Percentiles rank a stretch among this genome's conserved stretches.
Evolutionary conservation across 2,329 filamentous ascomycete genomes (phyloP).

Genomic region (Phaeosphaeriaceae sp.): DNA sequence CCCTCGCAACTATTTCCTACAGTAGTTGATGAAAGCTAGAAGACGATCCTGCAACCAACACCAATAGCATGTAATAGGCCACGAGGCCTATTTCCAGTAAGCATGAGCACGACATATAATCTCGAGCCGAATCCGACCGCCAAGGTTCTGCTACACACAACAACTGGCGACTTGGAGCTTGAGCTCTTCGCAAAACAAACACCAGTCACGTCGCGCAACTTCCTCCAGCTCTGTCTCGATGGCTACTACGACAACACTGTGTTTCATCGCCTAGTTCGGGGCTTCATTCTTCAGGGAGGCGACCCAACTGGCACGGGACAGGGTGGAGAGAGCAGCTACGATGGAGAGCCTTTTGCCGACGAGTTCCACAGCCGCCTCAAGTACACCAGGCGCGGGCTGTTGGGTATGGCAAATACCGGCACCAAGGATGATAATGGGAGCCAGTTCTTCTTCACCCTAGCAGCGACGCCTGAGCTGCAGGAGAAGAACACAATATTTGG

Average conservation of each 20-base stretch:
- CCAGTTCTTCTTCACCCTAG: constrained; percentile 96
- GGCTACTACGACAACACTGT: constrained; percentile 94
- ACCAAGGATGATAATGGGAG: constrained; percentile 81
- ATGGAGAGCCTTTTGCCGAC: constrained; percentile 81
- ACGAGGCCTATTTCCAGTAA: constrained; percentile 17
- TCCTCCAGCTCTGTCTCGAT: constrained; percentile 91
- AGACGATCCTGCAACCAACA: not conserved
- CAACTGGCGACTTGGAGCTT: constrained; percentile 84
- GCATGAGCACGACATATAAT: constrained; percentile 90
- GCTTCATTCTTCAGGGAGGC: constrained; percentile 92
- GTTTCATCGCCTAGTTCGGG: constrained; percentile 90
- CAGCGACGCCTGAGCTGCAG: constrained; percentile 79
- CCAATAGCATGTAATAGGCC: constrained; percentile 8
- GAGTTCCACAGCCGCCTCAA: constrained; percentile 92
- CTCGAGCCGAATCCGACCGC: constrained; percentile 94
- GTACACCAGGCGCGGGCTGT: constrained; percentile 85
- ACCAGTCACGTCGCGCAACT: constrained; percentile 90
- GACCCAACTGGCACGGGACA: constrained; percentile 92
- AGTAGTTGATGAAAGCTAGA: no score
- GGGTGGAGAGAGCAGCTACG: constrained; percentile 91
- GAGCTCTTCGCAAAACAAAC: constrained; percentile 96
- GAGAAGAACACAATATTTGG: constrained; percentile 95
- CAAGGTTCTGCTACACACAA: constrained; percentile 89
- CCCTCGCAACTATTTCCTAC: no score
- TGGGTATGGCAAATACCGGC: constrained; percentile 96